These are phyloP conservation scores for Zygoascus hellenicus DNA, from an alignment of 1,139 yeast genomes.

Conservation along the genomic window DNA sequence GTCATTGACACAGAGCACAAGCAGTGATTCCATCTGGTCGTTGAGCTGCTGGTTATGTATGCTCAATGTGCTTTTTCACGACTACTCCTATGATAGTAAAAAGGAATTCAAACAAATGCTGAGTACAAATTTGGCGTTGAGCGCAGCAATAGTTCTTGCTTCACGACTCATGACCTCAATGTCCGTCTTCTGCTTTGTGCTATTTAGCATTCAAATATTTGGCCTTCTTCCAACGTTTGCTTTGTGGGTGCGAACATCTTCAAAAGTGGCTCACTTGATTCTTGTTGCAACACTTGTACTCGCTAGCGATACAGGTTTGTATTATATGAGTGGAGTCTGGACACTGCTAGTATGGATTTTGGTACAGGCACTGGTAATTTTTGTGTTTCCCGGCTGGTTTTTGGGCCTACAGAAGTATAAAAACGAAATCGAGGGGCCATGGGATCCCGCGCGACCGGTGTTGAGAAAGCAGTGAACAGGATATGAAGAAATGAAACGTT, in stretches of 20 bases:
- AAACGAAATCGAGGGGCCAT: slow-evolving; percentile 86
- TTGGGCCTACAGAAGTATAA: slow-evolving; percentile 70
- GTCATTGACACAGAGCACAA: slow-evolving; percentile 80
- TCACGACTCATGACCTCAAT: slow-evolving; percentile 70
- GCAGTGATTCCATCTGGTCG: slow-evolving; percentile 96
- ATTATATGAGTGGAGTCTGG: slow-evolving; percentile 38
- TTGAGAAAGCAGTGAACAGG: not conserved
- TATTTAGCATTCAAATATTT: slow-evolving; percentile 65
- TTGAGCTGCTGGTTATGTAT: slow-evolving; percentile 71
- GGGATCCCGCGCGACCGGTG: slow-evolving; percentile 81
- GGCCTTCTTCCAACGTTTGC: slow-evolving; percentile 70
- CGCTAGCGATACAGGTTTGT: slow-evolving; percentile 31
- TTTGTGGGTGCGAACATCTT: slow-evolving; percentile 43
- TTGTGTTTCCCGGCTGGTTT: slow-evolving; percentile 68
- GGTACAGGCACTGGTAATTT: slow-evolving; percentile 43
- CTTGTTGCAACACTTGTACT: slow-evolving; percentile 24
- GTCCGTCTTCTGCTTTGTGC: slow-evolving; percentile 75
- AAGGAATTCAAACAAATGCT: slow-evolving; percentile 48
- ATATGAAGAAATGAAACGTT: not conserved
- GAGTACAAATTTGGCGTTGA: slow-evolving; percentile 75
- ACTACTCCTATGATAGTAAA: slow-evolving; percentile 41
- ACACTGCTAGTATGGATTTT: slow-evolving; percentile 46
- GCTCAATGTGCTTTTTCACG: slow-evolving; percentile 61
- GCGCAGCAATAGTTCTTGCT: slow-evolving; percentile 86
- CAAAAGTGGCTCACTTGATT: slow-evolving; percentile 21